phyloP scores from a whole-genome alignment of 164 flowering plant genomes.

The Stephania japonica region DNA sequence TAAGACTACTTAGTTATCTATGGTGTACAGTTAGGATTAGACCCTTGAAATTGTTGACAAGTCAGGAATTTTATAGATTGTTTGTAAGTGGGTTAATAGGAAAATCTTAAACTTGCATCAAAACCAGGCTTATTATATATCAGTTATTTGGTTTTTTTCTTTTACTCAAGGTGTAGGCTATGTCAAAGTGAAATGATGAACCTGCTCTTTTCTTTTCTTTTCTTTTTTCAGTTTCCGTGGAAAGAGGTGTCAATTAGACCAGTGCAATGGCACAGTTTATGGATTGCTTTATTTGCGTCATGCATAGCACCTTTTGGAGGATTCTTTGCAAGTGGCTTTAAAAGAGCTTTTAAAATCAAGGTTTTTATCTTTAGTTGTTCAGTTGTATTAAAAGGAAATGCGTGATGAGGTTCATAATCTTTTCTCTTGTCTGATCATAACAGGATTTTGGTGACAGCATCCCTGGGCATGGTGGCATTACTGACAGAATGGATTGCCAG shows the following conservation, averaged over 20 bases:
- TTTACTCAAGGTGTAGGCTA: neutral
- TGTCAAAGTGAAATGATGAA: neutral
- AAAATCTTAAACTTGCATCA: no score
- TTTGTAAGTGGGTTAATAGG: no score
- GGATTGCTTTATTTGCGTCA: conserved; percentile 85
- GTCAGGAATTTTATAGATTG: no score
- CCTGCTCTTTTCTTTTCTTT: conserved; percentile 4
- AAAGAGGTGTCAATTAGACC: conserved; percentile 69
- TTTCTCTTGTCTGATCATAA: neutral
- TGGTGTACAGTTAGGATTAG: neutral
- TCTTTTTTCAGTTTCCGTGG: conserved; percentile 69
- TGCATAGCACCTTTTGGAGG: conserved; percentile 99
- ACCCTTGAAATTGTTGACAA: neutral
- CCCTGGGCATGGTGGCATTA: conserved; percentile 99
- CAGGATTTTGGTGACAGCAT: conserved; percentile 99
- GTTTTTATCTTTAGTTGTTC: conserved; percentile 24
- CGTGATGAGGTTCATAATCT: neutral
- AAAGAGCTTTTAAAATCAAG: conserved; percentile 95
- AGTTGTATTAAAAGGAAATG: neutral
- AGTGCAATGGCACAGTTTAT: conserved; percentile 90
- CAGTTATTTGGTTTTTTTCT: no score
- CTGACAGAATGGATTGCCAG: conserved; percentile 99
- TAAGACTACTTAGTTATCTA: neutral
- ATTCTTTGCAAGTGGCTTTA: conserved; percentile 96
- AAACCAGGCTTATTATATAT: no score